Percentiles rank a stretch among this genome's conserved stretches.
These are phyloP conservation scores for Lachnellula arida DNA, from an alignment of 2,329 filamentous ascomycete species.

Conservation along the genomic window DNA sequence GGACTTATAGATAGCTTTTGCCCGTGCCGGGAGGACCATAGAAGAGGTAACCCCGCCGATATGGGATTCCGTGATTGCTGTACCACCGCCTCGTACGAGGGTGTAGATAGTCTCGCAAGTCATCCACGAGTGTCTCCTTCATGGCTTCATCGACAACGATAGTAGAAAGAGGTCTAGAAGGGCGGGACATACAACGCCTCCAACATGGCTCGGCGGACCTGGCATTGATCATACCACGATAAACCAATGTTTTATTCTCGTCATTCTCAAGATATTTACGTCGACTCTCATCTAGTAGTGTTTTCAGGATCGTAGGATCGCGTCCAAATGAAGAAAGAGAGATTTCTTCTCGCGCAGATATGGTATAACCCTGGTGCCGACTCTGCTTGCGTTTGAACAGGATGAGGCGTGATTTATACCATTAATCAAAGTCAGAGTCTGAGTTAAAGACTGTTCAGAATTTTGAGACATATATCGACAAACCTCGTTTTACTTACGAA, in stretches of 20 bases:
- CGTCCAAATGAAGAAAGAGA: constrained; percentile 57
- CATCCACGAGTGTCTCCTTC: constrained; percentile 53
- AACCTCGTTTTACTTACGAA: constrained; percentile 38
- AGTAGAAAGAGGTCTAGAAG: constrained; percentile 54
- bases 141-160: constrained; percentile 56
- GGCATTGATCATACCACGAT: constrained; percentile 41
- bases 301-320: constrained; percentile 54
- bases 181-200: constrained; percentile 55
- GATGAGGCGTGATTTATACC: constrained; percentile 53
- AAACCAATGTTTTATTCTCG: constrained; percentile 57
- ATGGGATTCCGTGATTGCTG: constrained; percentile 69
- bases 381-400: constrained; percentile 49
- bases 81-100: constrained; percentile 68
- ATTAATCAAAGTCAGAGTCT: constrained; percentile 26
- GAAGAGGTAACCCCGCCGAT: neutral
- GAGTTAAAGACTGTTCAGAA: neutral
- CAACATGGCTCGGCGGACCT: constrained; percentile 47
- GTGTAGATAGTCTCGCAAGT: constrained; percentile 56
- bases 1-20: neutral
- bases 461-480: neutral
- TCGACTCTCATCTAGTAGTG: constrained; percentile 53
- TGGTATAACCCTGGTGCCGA: constrained; percentile 33
- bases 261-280: constrained; percentile 50
- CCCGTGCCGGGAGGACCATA: neutral
- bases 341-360: constrained; percentile 50